Evolutionary conservation across 2,329 filamentous ascomycete genomes (phyloP).

Genomic region (Hymenoscyphus repandus): DNA sequence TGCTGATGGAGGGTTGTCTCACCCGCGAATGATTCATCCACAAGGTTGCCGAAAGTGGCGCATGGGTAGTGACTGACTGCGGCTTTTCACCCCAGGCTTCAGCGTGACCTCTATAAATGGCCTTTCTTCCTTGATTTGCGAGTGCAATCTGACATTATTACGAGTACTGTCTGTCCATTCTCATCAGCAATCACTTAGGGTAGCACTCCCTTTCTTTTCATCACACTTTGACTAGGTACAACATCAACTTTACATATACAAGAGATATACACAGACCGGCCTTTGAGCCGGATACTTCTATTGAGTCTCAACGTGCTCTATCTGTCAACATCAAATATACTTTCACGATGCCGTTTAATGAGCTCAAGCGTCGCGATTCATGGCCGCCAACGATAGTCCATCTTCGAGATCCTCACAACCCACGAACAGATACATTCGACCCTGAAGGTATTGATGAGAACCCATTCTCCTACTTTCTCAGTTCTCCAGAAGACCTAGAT

Average conservation of each 20-base stretch:
- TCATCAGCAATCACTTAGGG: not conserved
- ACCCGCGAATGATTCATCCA: slow-evolving; percentile 24
- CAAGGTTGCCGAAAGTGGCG: slow-evolving; percentile 21
- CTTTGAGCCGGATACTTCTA: slow-evolving; percentile 25
- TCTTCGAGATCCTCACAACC: slow-evolving; percentile 17
- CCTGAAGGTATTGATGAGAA: slow-evolving; percentile 28
- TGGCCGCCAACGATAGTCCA: slow-evolving; percentile 32
- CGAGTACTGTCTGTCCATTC: slow-evolving; percentile 7
- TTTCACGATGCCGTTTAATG: slow-evolving; percentile 26
- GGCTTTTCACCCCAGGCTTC: slow-evolving; percentile 15
- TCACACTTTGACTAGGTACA: slow-evolving; percentile 2
- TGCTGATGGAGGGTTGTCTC: slow-evolving; percentile 19
- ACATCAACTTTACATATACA: not conserved
- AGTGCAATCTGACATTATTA: slow-evolving; percentile 9
- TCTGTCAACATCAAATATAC: not conserved
- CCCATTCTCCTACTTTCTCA: slow-evolving; percentile 32
- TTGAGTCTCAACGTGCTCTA: not conserved
- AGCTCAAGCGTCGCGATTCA: slow-evolving; percentile 29
- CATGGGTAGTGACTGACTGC: slow-evolving; percentile 19
- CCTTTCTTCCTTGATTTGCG: slow-evolving; percentile 4
- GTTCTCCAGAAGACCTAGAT: slow-evolving; percentile 27
- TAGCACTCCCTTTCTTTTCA: slow-evolving; percentile 2
- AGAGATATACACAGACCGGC: slow-evolving; percentile 26
- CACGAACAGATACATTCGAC: slow-evolving; percentile 10
- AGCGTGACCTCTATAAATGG: slow-evolving; percentile 26